phyloP scores from a whole-genome alignment of 2,329 filamentous ascomycete species.

The Cercospora sp. region DNA sequence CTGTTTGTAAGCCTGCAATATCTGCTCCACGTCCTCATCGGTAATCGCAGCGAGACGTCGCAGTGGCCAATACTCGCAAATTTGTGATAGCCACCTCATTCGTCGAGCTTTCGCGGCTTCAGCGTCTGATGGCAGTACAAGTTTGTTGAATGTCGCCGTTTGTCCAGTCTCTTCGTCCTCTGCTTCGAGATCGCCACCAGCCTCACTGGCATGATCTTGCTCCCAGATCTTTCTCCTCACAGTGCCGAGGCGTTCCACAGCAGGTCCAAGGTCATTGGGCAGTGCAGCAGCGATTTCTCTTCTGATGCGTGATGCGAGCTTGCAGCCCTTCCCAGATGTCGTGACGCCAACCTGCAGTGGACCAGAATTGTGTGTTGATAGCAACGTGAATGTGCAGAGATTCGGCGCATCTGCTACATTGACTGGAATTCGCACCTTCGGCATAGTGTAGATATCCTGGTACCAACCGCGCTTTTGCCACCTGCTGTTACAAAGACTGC shows the following conservation, averaged over 20 bases:
- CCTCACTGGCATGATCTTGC: conserved; percentile 64
- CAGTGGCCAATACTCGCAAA: conserved; percentile 98
- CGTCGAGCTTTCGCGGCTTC: conserved; percentile 75
- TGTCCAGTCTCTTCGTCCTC: conserved; percentile 70
- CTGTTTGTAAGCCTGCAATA: conserved; percentile 71
- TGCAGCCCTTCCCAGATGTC: conserved; percentile 92
- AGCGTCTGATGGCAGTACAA: conserved; percentile 72
- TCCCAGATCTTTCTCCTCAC: conserved; percentile 71
- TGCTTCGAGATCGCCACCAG: conserved; percentile 47
- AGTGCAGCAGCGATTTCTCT: conserved; percentile 82
- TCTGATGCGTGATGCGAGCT: conserved; percentile 83
- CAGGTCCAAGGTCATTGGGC: conserved; percentile 71
- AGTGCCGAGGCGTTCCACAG: conserved; percentile 75
- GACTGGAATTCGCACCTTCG: conserved; percentile 79
- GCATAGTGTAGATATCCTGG: conserved; percentile 73
- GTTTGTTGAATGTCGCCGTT: conserved; percentile 76
- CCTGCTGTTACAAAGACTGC: conserved; percentile 82
- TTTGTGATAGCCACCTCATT: conserved; percentile 90
- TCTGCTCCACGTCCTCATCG: conserved; percentile 73
- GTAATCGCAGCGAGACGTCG: conserved; percentile 75
- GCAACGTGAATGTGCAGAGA: conserved; percentile 84
- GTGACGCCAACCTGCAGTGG: conserved; percentile 94
- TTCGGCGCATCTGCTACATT: conserved; percentile 87
- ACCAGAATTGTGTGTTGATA: conserved; percentile 86
- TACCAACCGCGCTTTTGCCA: conserved; percentile 50